Conservation (phyloP, 2,329 filamentous ascomycete species). For the Ceratocystis diversiconidia region DNA sequence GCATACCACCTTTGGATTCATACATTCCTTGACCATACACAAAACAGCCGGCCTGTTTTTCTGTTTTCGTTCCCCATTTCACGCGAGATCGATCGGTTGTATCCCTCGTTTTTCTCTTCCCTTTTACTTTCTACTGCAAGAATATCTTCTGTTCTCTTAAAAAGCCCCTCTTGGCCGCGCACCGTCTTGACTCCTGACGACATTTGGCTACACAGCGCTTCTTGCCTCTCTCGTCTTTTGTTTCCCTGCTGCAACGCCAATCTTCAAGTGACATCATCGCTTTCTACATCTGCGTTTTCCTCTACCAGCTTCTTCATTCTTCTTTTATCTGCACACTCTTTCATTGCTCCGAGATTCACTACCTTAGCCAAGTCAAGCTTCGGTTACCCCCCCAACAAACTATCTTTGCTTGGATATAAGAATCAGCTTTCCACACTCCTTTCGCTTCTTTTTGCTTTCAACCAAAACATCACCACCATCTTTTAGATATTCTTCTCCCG, state of each 20-base stretch:
- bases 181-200: neutral
- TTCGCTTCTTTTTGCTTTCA: neutral
- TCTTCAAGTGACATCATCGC: neutral
- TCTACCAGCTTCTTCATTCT: neutral
- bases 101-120: neutral
- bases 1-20: neutral
- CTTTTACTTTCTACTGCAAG: neutral
- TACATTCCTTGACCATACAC: neutral
- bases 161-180: neutral
- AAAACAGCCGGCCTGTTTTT: neutral
- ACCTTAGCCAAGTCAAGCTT: neutral
- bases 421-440: neutral
- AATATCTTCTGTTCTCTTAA: neutral
- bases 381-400: neutral
- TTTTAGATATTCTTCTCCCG: neutral
- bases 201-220: neutral
- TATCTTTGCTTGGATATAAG: neutral
- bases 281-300: too few species aligned
- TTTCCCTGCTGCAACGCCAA: neutral
- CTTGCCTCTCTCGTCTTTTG: neutral
- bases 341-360: neutral
- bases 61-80: constrained; percentile 2
- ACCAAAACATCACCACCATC: neutral
- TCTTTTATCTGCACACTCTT: neutral
- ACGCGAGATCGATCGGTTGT: neutral